Evolutionary conservation across 805 yeast species (phyloP), one percentile per base, ranked within the genome.

Genomic region (Cyberlindnera subsufficiens): DNA sequence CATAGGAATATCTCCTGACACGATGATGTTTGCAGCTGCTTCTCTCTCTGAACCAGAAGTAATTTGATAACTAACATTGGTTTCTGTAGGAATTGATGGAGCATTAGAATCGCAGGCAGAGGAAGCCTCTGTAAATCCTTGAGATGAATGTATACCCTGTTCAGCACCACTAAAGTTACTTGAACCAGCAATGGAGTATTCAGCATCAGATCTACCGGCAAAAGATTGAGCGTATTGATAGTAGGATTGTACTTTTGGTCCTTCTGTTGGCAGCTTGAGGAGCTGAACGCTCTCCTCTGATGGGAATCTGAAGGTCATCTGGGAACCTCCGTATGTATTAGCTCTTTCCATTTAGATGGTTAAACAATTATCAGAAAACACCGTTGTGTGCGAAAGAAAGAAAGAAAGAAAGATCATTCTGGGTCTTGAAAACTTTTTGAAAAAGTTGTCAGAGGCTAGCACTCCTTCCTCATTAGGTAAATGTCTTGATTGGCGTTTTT

Each of bases 251-350:
- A 53, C 42, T 30, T 32, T 41, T 25, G 59, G 58, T 3, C 53
- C 55, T 16, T 46, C 40, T 4, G 27, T 22, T 22, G 27, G 46
- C 33, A 6, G 32, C 22, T 30, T 35, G 9, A 30, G 32, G 6
- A n/a, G 43, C 7, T 30, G 33, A 6, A 52, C 37, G 15, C 48
- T 51, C 38, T 61, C 67, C 4, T 47, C 48, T 6, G 62, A 56
- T 14, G 73, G 73, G 41, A 67, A 68, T 41, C 60, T 58, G 50
- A 68, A 68, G 14, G 51, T 62, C 61, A 64, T 58, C 46, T 68
- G 72, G 2, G 63, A 52, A 5, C 73, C 73, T 19, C 58, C 60
- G 42, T 65, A 67, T 0, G 72, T 66, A 7, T 56, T 47, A 1
- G 71, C 51, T 46, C 60, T 48, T 25, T 65, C 55, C 46, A 64